Base-by-base conservation (phyloP, 495 filamentous ascomycete genomes). In the Daldinia caldariorum region DNA sequence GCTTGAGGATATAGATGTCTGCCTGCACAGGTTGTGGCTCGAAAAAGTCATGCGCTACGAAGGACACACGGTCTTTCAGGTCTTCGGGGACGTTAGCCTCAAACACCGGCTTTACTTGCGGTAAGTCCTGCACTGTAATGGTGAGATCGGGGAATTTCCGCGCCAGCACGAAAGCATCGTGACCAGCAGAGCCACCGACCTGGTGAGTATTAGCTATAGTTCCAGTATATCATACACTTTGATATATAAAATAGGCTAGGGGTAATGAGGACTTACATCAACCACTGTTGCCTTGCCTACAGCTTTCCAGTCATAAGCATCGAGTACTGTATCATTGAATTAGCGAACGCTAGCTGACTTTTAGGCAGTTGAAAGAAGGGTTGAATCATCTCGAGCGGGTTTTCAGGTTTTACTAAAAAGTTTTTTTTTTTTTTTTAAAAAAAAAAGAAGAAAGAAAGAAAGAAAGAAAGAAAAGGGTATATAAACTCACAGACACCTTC, bases 1-100 rank as follows among this genome's bases (percentile, higher is more conserved):
- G 75, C 29, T 86, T 83, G 31, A 87, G 70, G 39, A 89, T 78
- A 66, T 88, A 89, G 12, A 85, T 79, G 49, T 87, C 84, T 5
- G 86, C 87, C 13, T 73, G 71, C n/a, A 84, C 70, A 0, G 82
- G 78, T 69, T 89, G 85, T 4, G 74, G 69, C 32, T 79, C 56
- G 75, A 86, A 83, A 66, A 89, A 83, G 60, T 86, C 79, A 47
- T 88, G 82, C 16, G 72, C 78, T 50, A 78, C 67, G 69, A 83
- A 87, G 0, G 69, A 62, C 49, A 88, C 76, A 2, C 84, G 79
- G 22, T 62, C 59, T 12, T 64, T 64, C 4, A 85, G 56, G 4
- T 76, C 68, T 16, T 71, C 70, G 8, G 77, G 74, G 2, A 77
- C 62, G 39, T 65, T 60, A 2, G 69, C 62, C 6, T 72, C 74